Base-by-base conservation (phyloP, 2,329 filamentous ascomycete genomes). In the Amylocarpus encephaloides region DNA sequence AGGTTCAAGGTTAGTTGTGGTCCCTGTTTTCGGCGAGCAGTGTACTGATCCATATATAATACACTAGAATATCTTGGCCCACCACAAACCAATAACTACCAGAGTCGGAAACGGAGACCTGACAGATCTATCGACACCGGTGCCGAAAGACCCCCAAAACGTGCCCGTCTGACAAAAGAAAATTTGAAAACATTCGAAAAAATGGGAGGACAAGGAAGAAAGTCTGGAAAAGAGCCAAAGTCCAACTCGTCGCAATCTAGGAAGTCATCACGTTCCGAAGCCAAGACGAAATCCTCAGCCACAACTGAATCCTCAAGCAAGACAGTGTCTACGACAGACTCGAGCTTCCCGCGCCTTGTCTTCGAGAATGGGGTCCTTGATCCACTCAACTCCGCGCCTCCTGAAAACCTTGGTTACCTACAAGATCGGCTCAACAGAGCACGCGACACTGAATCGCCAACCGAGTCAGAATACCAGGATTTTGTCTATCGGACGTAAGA, bases 341-440 rank as follows among this genome's bases (percentile, higher is more conserved):
- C 45, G 1, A 22, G 36, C 49, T 52, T 52, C 36, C 46, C 13
- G 16, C 13, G 19, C 16, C 6, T 32, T 29, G 52, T 30, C 5
- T 50, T 43, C 22, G 1, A 47, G 15, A 55, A 55, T 38, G 45
- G 49, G 1, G 33, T 52, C 16, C 50, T 52, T 11, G 32, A 55
- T 43, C 35, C 46, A 39, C 6, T 6, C 26, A 9, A 26, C 46
- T 55, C 46, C 10, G 39, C 9, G 19, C 46, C 52, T 30, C 46
- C 13, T 42, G 32, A n/a, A 29, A 55, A 52, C 22, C 36, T 55
- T 41, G 18, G 32, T 2, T 32, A 4, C 15, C 15, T 18, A 1
- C 41, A 49, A 46, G 34, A 49, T 26, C 45, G 26, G 19, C 22
- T 51, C 15, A 26, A 51, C 38, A 42, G 43, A 46, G n/a, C 10